Conservation (phyloP, 345 rosid species). For the Populus deltoides region DNA sequence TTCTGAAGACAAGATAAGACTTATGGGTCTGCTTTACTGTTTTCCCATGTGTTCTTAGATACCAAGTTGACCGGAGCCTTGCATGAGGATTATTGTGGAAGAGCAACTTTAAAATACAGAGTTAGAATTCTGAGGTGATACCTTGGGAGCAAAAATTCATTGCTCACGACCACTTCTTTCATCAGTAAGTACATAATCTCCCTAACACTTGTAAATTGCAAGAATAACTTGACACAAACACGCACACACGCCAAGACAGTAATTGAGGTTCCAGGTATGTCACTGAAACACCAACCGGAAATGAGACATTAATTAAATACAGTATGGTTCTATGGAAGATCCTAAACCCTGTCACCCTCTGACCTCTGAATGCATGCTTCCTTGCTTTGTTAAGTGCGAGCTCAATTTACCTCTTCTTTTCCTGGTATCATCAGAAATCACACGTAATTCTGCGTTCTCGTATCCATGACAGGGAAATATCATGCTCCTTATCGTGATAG, state of each 20-base stretch:
- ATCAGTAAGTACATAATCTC: slow-evolving; percentile 1
- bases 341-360: not conserved
- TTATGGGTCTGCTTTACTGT: not conserved
- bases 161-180: not conserved
- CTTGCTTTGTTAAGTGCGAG: not conserved
- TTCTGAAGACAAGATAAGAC: not conserved
- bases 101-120: slow-evolving; percentile 5
- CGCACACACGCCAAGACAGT: not conserved
- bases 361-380: not conserved
- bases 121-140: slow-evolving; percentile 5
- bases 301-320: not conserved
- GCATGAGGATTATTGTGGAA: not conserved
- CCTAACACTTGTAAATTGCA: not conserved
- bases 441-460: not conserved
- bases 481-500: not conserved
- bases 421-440: not conserved
- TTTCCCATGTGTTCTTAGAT: slow-evolving; percentile 8
- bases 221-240: not conserved
- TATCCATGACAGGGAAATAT: not conserved
- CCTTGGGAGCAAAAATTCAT: not conserved
- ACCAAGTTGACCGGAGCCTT: slow-evolving; percentile 29
- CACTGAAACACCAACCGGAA: not conserved
- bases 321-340: not conserved
- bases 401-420: not conserved
- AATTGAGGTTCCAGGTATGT: not conserved